A percentile compares a stretch with the other conserved stretches of the same genome.
phyloP scores from a whole-genome alignment of 164 flowering plant species.

The Annona squamosa region DNA sequence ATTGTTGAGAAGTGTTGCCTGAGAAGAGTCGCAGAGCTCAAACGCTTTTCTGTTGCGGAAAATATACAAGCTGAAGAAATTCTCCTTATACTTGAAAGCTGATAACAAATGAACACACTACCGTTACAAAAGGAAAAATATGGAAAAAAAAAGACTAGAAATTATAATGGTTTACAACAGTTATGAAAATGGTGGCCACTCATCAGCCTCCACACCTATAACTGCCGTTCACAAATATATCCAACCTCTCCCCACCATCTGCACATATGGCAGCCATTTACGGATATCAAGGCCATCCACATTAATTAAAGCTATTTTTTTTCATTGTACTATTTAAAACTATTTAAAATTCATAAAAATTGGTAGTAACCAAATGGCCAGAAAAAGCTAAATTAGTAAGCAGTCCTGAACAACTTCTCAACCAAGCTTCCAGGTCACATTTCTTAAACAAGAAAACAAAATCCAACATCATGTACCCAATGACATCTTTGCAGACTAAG shows the following conservation, averaged over 20 bases:
- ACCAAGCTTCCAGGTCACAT: too few species aligned
- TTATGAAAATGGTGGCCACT: background rate
- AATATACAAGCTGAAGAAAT: conserved; percentile 62
- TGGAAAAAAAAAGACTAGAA: background rate
- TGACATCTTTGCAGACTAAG: too few species aligned
- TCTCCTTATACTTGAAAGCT: conserved; percentile 62
- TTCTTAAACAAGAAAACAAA: background rate
- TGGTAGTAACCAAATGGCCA: background rate
- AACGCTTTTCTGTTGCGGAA: conserved; percentile 63
- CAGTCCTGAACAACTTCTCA: background rate
- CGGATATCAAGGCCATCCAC: background rate
- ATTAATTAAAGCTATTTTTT: too few species aligned
- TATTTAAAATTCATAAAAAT: too few species aligned
- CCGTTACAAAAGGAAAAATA: background rate
- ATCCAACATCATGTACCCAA: background rate
- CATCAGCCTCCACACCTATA: background rate
- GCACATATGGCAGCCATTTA: background rate
- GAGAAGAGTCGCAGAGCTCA: conserved; percentile 70
- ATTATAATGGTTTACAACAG: background rate
- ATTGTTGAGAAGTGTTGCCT: conserved; percentile 57
- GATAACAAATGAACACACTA: conserved; percentile 7
- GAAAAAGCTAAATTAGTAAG: background rate
- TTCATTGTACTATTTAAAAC: background rate
- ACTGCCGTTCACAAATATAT: background rate
- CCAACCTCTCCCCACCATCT: background rate